phyloP scores from a whole-genome alignment of 2,329 filamentous ascomycete genomes.

The Colletotrichum zoysiae region DNA sequence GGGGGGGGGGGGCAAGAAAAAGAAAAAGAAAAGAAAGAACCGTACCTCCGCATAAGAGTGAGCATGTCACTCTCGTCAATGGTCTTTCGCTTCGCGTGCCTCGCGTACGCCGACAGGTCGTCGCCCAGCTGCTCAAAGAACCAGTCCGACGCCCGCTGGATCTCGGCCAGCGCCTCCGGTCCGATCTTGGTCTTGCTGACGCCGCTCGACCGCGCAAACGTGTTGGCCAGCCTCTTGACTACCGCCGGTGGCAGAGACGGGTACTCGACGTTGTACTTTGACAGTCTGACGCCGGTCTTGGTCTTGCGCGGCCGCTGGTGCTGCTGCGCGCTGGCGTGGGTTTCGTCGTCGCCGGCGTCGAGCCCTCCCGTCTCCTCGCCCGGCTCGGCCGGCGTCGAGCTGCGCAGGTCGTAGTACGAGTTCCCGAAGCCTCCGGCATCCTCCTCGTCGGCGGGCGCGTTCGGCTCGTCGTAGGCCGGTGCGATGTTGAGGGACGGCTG shows the following conservation, averaged over 20 bases:
- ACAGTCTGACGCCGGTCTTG: constrained; percentile 68
- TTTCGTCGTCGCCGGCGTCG: constrained; percentile 38
- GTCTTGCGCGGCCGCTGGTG: constrained; percentile 47
- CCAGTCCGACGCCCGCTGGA: constrained; percentile 88
- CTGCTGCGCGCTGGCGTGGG: constrained; percentile 32
- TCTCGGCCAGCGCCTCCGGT: constrained; percentile 78
- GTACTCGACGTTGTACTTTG: constrained; percentile 80
- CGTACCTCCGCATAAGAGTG: constrained; percentile 85
- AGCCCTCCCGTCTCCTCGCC: constrained; percentile 9
- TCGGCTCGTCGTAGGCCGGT: constrained; percentile 42
- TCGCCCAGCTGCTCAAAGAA: constrained; percentile 91
- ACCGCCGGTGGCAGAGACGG: constrained; percentile 79
- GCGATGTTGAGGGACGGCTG: constrained; percentile 32
- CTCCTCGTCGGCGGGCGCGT: constrained; percentile 18
- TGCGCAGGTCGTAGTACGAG: constrained; percentile 28
- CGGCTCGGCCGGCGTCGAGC: constrained; percentile 46
- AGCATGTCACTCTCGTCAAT: constrained; percentile 89
- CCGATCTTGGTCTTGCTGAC: constrained; percentile 76
- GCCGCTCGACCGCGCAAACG: constrained; percentile 76
- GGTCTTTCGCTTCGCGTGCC: constrained; percentile 84
- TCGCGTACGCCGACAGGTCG: constrained; percentile 82
- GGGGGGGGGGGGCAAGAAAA: constrained; percentile 15
- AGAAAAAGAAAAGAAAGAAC: constrained; percentile 46
- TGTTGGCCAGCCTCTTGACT: constrained; percentile 80
- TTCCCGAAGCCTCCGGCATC: constrained; percentile 9